Evolutionary conservation across 2,329 filamentous ascomycete species (phyloP).

Genomic region (Pleoardoris graminearum): DNA sequence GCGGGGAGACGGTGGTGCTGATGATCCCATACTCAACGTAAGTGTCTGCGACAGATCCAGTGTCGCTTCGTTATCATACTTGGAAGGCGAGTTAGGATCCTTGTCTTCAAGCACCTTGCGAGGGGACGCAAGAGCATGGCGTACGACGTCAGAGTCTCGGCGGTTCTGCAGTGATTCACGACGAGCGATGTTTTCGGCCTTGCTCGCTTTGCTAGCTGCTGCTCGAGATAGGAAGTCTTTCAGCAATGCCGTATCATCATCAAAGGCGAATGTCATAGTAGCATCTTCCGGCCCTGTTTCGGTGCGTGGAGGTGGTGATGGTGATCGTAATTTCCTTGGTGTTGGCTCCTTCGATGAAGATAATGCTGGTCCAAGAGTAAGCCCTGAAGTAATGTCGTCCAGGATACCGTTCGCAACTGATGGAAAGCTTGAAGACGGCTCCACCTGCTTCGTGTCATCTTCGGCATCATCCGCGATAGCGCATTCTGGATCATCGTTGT

Average conservation of each 20-base stretch:
- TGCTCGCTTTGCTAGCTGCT: constrained; percentile 51
- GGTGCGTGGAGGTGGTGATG: constrained; percentile 31
- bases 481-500: neutral
- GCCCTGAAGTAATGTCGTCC: constrained; percentile 37
- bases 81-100: constrained; percentile 54
- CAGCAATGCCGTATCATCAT: constrained; percentile 54
- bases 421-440: neutral
- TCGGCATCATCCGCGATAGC: neutral
- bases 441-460: neutral
- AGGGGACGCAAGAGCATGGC: constrained; percentile 52
- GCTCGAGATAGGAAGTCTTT: constrained; percentile 55
- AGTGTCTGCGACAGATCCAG: constrained; percentile 38
- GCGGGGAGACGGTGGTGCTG: constrained; percentile 22
- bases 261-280: constrained; percentile 41
- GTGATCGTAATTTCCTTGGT: constrained; percentile 32
- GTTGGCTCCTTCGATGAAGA: constrained; percentile 17
- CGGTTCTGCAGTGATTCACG: constrained; percentile 51
- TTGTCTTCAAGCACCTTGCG: constrained; percentile 51
- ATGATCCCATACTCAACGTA: constrained; percentile 24
- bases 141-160: constrained; percentile 52
- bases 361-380: constrained; percentile 30
- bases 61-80: constrained; percentile 37
- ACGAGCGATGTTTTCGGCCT: constrained; percentile 39
- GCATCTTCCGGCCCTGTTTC: constrained; percentile 32
- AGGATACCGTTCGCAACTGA: neutral